Base-by-base conservation (phyloP, 106 monocot species). In the Dendrobium nobile region DNA sequence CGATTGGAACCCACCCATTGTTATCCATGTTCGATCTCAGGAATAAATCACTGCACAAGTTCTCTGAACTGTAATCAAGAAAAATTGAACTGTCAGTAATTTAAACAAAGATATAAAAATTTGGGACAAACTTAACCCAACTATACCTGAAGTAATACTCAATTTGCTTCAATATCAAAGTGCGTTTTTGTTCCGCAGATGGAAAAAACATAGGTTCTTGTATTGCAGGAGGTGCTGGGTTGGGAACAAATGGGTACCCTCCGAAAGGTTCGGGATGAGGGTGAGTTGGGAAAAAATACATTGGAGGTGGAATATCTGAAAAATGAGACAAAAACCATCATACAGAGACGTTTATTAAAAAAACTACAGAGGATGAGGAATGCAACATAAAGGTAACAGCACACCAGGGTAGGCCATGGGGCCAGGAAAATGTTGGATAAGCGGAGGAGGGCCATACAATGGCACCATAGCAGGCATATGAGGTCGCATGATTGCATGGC, bases 71-170 rank as follows among this genome's bases (percentile, higher is more conserved):
- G 85, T 20, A 85, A 61, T 40, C 72, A 84, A 75, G 42, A 55
- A 51, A 48, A 19, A 82, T 76, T 80, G 73, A 5, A 74, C 33
- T 15, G 22, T 74, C 5, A 74, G 43, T 44, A 74, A 74, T 20
- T 74, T 44, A 74, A 8, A 43, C 10, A 74, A 74, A 43, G 74
- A 74, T 19, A 2, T 79, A 27, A 15, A 26, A 18, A 45, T 2
- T 37, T 17, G 2, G 45, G 48, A 37, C 16, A 77, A 19, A 42
- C 4, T 40, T 33, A 37, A 5, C 26, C 16, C 16, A 74, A n/a
- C 7, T n/a, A 74, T 80, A 95, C 97, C 97, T 97, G 84, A 97
- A 97, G 80, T 97, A 97, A 84, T 86, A 97, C 19, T 97, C 90
- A 80, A 97, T 97, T 83, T 97, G 97, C 68, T 84, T 87, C 72